phyloP scores from a whole-genome alignment of 2,329 filamentous ascomycete genomes.

The Colletotrichum echinochloae region DNA sequence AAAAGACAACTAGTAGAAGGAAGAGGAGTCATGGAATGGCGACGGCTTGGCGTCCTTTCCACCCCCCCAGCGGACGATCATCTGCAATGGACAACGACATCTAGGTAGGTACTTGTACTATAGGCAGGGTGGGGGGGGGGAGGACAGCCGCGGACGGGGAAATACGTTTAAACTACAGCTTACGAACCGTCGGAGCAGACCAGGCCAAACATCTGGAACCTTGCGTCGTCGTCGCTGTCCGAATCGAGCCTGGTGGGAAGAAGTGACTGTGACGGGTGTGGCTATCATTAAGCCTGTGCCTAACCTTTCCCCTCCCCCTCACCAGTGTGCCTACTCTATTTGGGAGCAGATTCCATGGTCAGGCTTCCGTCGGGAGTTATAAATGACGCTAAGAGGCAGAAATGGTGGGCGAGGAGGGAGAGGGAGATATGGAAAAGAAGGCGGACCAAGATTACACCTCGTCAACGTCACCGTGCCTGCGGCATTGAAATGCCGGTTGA shows the following conservation, averaged over 20 bases:
- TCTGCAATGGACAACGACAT: neutral
- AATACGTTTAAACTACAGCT: neutral
- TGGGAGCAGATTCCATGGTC: neutral
- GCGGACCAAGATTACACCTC: constrained; percentile 20
- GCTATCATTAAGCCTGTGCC: neutral
- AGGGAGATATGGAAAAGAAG: too few species aligned
- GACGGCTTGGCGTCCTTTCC: neutral
- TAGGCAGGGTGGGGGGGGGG: neutral
- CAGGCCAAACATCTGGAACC: constrained; percentile 1
- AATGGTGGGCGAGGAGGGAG: neutral
- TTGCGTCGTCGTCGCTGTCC: neutral
- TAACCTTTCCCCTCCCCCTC: neutral
- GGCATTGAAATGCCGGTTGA: constrained; percentile 11
- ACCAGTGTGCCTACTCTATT: neutral
- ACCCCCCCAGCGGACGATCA: neutral
- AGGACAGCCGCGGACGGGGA: neutral
- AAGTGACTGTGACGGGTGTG: neutral
- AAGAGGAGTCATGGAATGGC: neutral
- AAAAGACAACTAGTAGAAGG: neutral
- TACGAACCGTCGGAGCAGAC: neutral
- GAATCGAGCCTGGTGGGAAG: neutral
- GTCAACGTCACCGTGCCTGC: constrained; percentile 38
- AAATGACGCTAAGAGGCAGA: too few species aligned
- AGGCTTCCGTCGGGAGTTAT: neutral
- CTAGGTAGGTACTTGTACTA: too few species aligned